Evolutionary conservation across 2,329 filamentous ascomycete genomes (phyloP), one percentile per base, ranked within the genome.

Genomic region (Ophiostoma piceae): DNA sequence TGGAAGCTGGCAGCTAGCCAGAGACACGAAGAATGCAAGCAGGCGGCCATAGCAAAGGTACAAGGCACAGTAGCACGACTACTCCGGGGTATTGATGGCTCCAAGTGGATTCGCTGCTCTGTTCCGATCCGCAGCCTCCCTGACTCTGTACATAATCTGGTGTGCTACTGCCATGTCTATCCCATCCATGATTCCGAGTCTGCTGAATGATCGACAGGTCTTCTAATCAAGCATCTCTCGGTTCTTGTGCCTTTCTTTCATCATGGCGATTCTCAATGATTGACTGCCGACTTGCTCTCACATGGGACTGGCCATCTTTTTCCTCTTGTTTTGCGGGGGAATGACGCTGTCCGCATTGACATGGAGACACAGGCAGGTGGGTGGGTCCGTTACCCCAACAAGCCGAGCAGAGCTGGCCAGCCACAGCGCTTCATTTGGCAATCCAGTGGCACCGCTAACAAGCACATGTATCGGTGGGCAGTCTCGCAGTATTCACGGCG

Each of bases 311-410:
- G 3, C 19, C 16, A n/a, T 11, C 35, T 65, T 37, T 65, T 65
- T 39, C 62, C 62, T 39, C 26, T 66, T 41, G 9, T 66, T 66
- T 47, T 66, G 65, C 65, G 65, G 65, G 64, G 65, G 65, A 47
- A 66, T 32, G 65, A 66, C 65, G 39, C 7, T 41, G 39, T 2
- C 16, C n/a, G n/a, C n/a, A 26, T 26, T 26, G 64, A 26, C n/a
- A 66, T 66, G 65, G 65, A 22, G 65, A 22, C 39, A 66, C 14
- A 35, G 32, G 32, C 32, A 26, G 41, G 57, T 14, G 26, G 26
- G 22, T 65, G 65, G 47, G 47, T 26, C 39, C 1, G 14, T 19
- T 68, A 68, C 69, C 67, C 69, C 70, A 71, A 68, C 47, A 64
- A 64, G 29, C 22, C 29, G 54, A 64, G 60, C 67, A 64, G 41